Evolutionary conservation across 176 grass and related monocot species (phyloP), one percentile per base, ranked within the genome.

Genomic region (Stipa capillata): DNA sequence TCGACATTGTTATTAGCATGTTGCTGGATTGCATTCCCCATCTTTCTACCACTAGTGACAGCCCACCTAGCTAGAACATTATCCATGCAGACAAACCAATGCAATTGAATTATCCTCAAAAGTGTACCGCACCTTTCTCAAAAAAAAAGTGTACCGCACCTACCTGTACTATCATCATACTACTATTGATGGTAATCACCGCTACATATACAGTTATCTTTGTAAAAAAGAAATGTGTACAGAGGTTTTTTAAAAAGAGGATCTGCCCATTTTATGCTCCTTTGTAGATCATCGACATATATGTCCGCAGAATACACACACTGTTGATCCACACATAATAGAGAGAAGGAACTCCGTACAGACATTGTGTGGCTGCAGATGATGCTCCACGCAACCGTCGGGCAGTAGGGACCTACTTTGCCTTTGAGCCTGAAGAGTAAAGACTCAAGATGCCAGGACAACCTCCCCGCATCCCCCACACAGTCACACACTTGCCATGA

Each of bases 1-100:
- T n/a, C n/a, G n/a, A n/a, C 43, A 71, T 72, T 71, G 65, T 61
- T 62, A 51, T 71, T 52, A 33, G 8, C 71, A 56, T 62, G 56
- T 63, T 41, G 43, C 53, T 41, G 42, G 34, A 25, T 50, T 70
- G 41, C 41, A 71, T 78, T 60, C 82, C 62, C 54, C 41, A 41
- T 32, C 54, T 57, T 78, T 59, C 24, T 72, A 74, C 53, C 65
- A 31, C 24, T 18, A 0, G 54, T 72, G 74, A 85, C 44, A 53
- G 25, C 51, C 39, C 27, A 24, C 58, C 43, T 25, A 43, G 0
- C n/a, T n/a, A n/a, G n/a, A 34, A 18, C 77, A 42, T 55, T 41
- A 9, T 23, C 54, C 49, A 37, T 20, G 55, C 8, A 51, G 67
- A 82, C 61, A 76, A 78, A 14, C 41, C 65, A n/a, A 52, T 85